Evolutionary conservation across 1,284 basidiomycete genomes (phyloP).

Genomic region (Ustilago cynodontis): DNA sequence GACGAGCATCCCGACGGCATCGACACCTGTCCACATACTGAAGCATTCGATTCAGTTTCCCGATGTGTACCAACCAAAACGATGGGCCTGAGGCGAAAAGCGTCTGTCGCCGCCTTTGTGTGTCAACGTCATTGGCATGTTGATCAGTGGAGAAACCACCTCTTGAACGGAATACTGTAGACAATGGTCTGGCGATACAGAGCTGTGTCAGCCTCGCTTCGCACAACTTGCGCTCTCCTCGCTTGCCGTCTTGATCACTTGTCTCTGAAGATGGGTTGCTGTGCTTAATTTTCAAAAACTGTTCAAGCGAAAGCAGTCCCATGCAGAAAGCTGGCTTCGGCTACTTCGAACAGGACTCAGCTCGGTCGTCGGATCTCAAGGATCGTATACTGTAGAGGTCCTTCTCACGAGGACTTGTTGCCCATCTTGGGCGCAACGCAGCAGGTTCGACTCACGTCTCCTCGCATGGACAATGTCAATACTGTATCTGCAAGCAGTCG

Average conservation of each 20-base stretch:
- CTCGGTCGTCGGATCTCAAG: background rate
- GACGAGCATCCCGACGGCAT: conserved; percentile 2
- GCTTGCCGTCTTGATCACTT: background rate
- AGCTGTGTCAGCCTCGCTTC: conserved; percentile 1
- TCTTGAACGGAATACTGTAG: background rate
- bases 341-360: background rate
- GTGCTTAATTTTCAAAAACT: too few relatives aligned
- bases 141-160: background rate
- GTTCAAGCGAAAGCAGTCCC: too few relatives aligned
- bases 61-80: background rate
- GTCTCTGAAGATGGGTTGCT: too few relatives aligned
- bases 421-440: background rate
- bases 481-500: conserved; percentile 6
- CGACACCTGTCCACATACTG: background rate
- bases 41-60: background rate
- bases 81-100: too few relatives aligned
- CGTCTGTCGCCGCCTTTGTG: background rate
- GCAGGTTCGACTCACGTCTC: background rate
- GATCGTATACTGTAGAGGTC: background rate
- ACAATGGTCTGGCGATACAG: background rate
- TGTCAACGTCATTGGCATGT: background rate
- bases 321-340: too few relatives aligned
- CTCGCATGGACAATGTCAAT: conserved; percentile 8
- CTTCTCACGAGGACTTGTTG: background rate
- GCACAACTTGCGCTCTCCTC: background rate